These are phyloP conservation scores for Paecilomyces fulvus DNA, from an alignment of 2,329 filamentous ascomycete genomes.

Conservation along the genomic window DNA sequence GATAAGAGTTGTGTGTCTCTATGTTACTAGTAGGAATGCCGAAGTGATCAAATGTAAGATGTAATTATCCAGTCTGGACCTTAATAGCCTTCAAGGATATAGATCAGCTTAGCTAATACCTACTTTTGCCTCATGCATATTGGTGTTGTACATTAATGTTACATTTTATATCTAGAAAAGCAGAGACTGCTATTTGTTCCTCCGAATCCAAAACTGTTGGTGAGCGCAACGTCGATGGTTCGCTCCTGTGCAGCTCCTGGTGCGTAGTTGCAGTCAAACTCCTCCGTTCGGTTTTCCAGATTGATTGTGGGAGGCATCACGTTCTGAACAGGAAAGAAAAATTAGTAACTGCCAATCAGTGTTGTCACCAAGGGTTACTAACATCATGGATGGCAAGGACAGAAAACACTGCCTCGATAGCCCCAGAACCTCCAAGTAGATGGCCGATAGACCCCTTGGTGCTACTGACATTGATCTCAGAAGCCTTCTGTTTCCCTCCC, in stretches of 20 bases:
- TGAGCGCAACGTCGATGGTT: conserved; percentile 64
- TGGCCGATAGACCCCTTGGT: conserved; percentile 92
- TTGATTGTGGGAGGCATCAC: conserved; percentile 81
- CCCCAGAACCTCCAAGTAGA: conserved; percentile 81
- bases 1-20: no score
- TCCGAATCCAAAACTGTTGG: conserved; percentile 96
- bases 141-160: conserved; percentile 1
- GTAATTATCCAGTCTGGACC: no score
- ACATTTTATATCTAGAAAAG: conserved; percentile 41
- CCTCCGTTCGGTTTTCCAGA: conserved; percentile 55
- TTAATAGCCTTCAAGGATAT: not conserved
- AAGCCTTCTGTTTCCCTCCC: conserved; percentile 53
- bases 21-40: no score
- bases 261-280: conserved; percentile 79
- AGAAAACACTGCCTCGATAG: conserved; percentile 80
- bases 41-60: no score
- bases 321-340: conserved; percentile 46
- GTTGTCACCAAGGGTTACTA: conserved; percentile 27
- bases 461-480: conserved; percentile 73
- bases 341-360: conserved; percentile 7
- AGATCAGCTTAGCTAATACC: not conserved
- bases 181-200: conserved; percentile 90
- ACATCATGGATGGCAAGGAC: conserved; percentile 68
- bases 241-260: conserved; percentile 62
- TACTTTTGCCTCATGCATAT: not conserved